These are phyloP conservation scores for Neurospora sp. DNA, from an alignment of 495 filamentous ascomycete species.

Conservation along the genomic window DNA sequence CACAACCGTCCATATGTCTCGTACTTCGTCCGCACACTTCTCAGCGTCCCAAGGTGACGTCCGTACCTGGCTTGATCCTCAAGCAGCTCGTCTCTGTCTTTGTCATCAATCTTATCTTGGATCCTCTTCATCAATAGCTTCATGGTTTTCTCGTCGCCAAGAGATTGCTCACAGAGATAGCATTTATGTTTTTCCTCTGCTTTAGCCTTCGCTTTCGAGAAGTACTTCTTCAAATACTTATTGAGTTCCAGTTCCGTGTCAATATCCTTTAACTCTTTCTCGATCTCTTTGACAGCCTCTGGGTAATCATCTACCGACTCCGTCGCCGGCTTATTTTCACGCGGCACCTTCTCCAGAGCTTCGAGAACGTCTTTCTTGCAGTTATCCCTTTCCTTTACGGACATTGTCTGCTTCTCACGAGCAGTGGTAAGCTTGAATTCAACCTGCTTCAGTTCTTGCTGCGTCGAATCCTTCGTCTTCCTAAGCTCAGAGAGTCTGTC, in stretches of 20 bases:
- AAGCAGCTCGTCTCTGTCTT: slow-evolving; percentile 41
- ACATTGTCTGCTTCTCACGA: slow-evolving; percentile 51
- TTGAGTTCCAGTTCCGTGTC: slow-evolving; percentile 50
- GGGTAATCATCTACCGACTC: slow-evolving; percentile 29
- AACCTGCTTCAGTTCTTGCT: slow-evolving; percentile 64
- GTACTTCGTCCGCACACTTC: slow-evolving; percentile 52
- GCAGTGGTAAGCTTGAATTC: slow-evolving; percentile 64
- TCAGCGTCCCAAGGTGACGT: slow-evolving; percentile 45
- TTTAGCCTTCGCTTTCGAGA: slow-evolving; percentile 46
- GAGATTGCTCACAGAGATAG: slow-evolving; percentile 55
- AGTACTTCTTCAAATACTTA: slow-evolving; percentile 53
- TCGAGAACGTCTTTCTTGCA: slow-evolving; percentile 40
- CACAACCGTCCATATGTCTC: slow-evolving; percentile 63
- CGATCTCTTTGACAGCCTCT: slow-evolving; percentile 32
- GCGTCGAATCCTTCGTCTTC: slow-evolving; percentile 55
- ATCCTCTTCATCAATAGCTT: too few relatives aligned
- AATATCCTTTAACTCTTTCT: slow-evolving; percentile 49
- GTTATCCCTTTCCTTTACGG: slow-evolving; percentile 51
- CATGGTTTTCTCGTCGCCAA: slow-evolving; percentile 28
- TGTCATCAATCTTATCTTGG: slow-evolving; percentile 20
- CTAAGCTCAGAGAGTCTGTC: slow-evolving; percentile 48
- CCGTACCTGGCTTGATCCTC: slow-evolving; percentile 43
- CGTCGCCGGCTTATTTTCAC: neutral
- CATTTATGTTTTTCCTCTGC: slow-evolving; percentile 57
- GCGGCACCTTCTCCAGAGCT: slow-evolving; percentile 29